Percentiles rank a stretch among this genome's conserved stretches.
phyloP scores from a whole-genome alignment of 73 alveolate species.

The Effrenium voratum region DNA sequence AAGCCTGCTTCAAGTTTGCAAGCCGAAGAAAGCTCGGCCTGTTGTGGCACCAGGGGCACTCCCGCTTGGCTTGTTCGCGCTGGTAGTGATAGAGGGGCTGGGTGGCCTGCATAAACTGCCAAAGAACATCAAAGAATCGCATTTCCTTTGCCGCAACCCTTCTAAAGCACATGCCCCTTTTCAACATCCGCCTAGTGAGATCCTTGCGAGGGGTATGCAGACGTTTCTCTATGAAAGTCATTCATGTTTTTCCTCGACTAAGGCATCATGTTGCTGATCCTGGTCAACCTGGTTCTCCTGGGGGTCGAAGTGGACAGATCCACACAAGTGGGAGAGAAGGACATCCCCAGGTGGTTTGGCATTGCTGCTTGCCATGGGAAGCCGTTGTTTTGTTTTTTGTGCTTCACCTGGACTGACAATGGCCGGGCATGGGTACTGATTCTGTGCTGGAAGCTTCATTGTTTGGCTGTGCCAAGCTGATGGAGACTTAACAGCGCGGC shows the following conservation, averaged over 20 bases:
- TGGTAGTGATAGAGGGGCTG: background rate
- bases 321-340: constrained; percentile 30
- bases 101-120: background rate
- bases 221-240: background rate
- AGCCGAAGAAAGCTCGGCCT: background rate
- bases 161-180: background rate
- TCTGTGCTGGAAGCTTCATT: background rate
- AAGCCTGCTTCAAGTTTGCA: background rate
- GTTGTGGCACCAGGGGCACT: background rate
- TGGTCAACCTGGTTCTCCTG: constrained; percentile 58
- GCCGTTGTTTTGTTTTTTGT: background rate
- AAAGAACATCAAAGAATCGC: background rate
- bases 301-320: constrained; percentile 66
- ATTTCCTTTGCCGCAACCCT: background rate
- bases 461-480: background rate
- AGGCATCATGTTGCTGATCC: constrained; percentile 74
- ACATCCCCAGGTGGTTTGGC: constrained; percentile 55
- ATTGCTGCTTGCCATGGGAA: background rate
- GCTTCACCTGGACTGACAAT: background rate
- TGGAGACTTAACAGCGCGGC: background rate
- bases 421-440: background rate
- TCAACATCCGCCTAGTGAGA: background rate
- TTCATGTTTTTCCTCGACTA: too few relatives aligned
- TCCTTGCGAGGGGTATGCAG: background rate
- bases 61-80: background rate